Evolutionary conservation across 805 yeast species (phyloP).

Genomic region (Hanseniaspora pseudoguilliermondii): DNA sequence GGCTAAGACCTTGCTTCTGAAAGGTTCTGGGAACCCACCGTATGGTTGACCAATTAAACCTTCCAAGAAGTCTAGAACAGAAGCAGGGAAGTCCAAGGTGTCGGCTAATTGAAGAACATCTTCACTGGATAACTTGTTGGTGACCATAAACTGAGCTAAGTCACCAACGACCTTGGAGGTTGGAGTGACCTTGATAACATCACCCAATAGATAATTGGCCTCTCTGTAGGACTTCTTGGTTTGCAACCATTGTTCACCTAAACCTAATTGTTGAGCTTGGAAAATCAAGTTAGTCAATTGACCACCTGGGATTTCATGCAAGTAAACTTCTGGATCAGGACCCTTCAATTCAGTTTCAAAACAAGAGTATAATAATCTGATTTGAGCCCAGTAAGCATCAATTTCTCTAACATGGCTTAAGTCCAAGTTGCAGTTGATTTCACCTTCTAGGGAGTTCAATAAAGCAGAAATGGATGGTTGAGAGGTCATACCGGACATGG

Average conservation of each 20-base stretch:
- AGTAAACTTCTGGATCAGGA: constrained; percentile 97
- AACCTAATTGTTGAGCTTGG: constrained; percentile 98
- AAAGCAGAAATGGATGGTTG: constrained; percentile 94
- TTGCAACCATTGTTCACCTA: constrained; percentile 92
- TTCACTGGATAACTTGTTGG: constrained; percentile 73
- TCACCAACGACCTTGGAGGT: constrained; percentile 99
- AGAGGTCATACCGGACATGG: constrained; percentile 96
- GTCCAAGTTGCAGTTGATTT: constrained; percentile 59
- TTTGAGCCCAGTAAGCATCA: constrained; percentile 97
- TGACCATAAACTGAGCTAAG: constrained; percentile 98
- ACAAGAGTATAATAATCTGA: constrained; percentile 90
- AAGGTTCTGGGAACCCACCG: constrained; percentile 99
- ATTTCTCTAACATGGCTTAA: constrained; percentile 60
- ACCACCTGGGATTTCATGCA: constrained; percentile 99
- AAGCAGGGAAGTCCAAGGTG: constrained; percentile 94
- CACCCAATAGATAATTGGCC: constrained; percentile 87
- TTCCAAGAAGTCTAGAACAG: constrained; percentile 95
- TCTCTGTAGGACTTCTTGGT: constrained; percentile 88
- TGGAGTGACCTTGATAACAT: constrained; percentile 95
- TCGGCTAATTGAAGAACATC: constrained; percentile 81
- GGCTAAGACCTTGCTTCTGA: constrained; percentile 78
- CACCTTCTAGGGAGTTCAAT: constrained; percentile 83
- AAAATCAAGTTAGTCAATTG: constrained; percentile 93
- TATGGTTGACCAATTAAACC: constrained; percentile 99
- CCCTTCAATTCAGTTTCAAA: constrained; percentile 98